Evolutionary conservation across 192 early-diverging fungal species (phyloP), one percentile per base, ranked within the genome.

Genomic region (Mortierella alpina): DNA sequence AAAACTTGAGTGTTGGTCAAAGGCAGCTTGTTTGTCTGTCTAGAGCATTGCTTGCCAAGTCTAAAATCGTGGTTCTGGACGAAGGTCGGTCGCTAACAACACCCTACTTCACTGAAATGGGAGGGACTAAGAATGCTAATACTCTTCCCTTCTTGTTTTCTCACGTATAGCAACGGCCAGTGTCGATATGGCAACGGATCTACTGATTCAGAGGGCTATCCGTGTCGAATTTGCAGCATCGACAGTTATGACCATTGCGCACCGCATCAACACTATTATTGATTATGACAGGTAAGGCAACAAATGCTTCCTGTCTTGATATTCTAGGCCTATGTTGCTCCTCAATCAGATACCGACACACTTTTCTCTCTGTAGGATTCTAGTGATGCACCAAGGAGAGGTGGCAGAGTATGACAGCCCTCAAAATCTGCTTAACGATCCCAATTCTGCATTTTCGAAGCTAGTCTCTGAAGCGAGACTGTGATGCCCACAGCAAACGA

Each of bases 321-420:
- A 31, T 31, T 31, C 31, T 2, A 3, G 31, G n/a, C 50, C 1
- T 15, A 51, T 2, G 13, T n/a, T n/a, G 11, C 11, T 15, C 50
- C 50, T 31, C 31, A 31, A 31, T 2, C 31, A 31, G 1, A 31
- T 31, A 31, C 31, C 31, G 31, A 31, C 31, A 1, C 3, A 31
- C 3, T 31, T 31, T 31, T 31, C 31, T 31, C 31, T 31, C 31
- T 31, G 18, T 75, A 77, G 92, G 18, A 68, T 80, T 22, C 40
- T 80, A 59, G 77, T 80, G 22, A 80, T 96, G 77, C 91, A 94
- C 73, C 86, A 92, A 31, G 96, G 96, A 8, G 60, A 85, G 52
- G 85, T 97, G 1, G 89, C 86, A 7, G 96, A 98, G 82, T 95
- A 90, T 83, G 96, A 91, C 67, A 91, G 91, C 14, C 96, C 96